phyloP scores from a whole-genome alignment of 768 basidiomycete genomes.

The Galerina sulciceps region DNA sequence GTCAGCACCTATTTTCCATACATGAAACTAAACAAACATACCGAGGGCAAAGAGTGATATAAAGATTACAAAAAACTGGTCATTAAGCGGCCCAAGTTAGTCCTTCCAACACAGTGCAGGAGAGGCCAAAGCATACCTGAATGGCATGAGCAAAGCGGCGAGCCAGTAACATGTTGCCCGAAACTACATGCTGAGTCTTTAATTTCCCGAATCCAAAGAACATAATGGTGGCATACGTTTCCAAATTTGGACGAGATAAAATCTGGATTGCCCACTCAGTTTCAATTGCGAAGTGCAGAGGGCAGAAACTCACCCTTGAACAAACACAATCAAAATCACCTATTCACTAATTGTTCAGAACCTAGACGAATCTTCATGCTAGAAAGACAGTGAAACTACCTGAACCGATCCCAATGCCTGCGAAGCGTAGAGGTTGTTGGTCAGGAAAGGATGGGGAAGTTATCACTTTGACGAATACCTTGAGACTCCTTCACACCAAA shows the following conservation, averaged over 20 bases:
- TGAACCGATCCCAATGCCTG: slow-evolving; percentile 27
- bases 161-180: slow-evolving; percentile 6
- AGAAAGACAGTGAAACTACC: slow-evolving; percentile 7
- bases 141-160: slow-evolving; percentile 12
- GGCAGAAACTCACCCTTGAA: slow-evolving; percentile 29
- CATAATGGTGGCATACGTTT: slow-evolving; percentile 21
- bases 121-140: slow-evolving; percentile 9
- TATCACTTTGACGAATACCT: slow-evolving; percentile 22
- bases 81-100: background rate
- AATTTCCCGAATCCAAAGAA: background rate
- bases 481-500: slow-evolving; percentile 29
- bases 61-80: slow-evolving; percentile 25
- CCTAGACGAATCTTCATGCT: background rate
- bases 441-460: background rate
- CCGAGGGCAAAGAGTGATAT: slow-evolving; percentile 26
- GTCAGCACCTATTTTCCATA: too few species aligned
- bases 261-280: slow-evolving; percentile 17
- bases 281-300: background rate
- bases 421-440: background rate
- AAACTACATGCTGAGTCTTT: background rate
- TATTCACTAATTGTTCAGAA: background rate
- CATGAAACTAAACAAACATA: slow-evolving; percentile 6
- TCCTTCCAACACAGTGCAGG: background rate
- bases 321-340: slow-evolving; percentile 30
- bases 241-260: slow-evolving; percentile 37